These are phyloP conservation scores for Lolium rigidum DNA, from an alignment of 176 grass and related monocot genomes.

Conservation along the genomic window DNA sequence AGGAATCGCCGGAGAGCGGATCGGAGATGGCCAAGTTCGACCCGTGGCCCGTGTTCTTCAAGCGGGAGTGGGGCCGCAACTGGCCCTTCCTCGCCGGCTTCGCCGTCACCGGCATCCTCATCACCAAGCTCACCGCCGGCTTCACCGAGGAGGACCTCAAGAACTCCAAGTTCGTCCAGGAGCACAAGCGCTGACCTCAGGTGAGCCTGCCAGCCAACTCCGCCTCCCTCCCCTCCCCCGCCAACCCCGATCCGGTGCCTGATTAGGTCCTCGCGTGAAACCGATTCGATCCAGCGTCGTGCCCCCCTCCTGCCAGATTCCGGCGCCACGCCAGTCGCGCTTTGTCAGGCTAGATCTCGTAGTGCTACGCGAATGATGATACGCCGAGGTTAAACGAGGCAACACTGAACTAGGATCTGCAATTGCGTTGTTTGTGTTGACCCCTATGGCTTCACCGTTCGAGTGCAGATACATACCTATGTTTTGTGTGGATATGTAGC, in stretches of 20 bases:
- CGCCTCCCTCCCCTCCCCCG: neutral
- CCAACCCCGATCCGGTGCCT: neutral
- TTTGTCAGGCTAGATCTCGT: neutral
- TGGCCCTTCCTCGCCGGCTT: conserved; percentile 86
- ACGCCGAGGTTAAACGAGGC: neutral
- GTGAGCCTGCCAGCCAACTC: too few species aligned
- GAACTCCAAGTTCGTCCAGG: conserved; percentile 76
- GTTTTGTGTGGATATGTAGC: neutral
- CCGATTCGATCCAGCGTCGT: neutral
- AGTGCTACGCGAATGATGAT: neutral
- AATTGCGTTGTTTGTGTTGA: neutral
- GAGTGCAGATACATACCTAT: neutral
- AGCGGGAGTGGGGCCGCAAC: conserved; percentile 70
- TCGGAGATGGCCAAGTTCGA: conserved; percentile 50
- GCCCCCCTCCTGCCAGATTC: neutral
- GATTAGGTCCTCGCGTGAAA: neutral
- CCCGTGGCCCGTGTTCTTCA: conserved; percentile 90
- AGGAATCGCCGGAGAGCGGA: neutral
- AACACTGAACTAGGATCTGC: too few species aligned
- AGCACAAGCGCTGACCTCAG: conserved; percentile 52
- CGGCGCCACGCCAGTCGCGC: neutral
- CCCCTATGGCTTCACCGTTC: neutral
- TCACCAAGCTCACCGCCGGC: conserved; percentile 68
- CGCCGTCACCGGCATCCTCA: conserved; percentile 68
- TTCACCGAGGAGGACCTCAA: conserved; percentile 75